These are phyloP conservation scores for Candida manassasensis DNA, from an alignment of 805 yeast species.

Conservation along the genomic window DNA sequence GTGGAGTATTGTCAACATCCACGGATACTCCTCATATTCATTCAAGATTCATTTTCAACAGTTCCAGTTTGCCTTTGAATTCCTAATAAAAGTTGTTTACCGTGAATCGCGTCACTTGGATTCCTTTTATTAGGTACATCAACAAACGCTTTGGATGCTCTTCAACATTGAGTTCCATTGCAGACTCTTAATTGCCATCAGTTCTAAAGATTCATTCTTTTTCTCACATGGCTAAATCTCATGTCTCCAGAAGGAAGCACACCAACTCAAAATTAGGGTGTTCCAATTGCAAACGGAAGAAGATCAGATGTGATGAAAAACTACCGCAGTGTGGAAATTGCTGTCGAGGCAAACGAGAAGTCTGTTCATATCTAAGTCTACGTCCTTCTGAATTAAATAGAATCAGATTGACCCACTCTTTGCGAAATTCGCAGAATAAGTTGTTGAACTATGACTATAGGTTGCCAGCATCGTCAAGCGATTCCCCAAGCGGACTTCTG, in stretches of 20 bases:
- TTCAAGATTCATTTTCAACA: no score
- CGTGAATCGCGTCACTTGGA: no score
- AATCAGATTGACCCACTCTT: constrained; percentile 23
- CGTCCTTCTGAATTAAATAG: constrained; percentile 15
- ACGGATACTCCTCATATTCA: no score
- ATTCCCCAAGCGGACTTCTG: background rate
- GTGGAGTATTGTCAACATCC: no score
- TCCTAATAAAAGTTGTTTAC: no score
- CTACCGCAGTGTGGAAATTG: constrained; percentile 26
- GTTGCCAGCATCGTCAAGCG: constrained; percentile 20
- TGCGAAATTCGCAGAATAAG: constrained; percentile 24
- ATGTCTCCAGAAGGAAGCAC: constrained; percentile 19
- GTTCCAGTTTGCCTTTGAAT: no score
- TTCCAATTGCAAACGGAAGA: constrained; percentile 26
- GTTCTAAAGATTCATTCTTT: background rate
- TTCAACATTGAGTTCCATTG: no score
- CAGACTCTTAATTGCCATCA: no score
- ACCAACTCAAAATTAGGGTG: constrained; percentile 30
- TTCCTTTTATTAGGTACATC: no score
- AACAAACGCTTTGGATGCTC: no score
- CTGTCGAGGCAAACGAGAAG: constrained; percentile 19
- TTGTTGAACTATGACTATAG: constrained; percentile 20
- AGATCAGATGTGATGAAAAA: constrained; percentile 27
- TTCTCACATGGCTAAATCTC: constrained; percentile 1
- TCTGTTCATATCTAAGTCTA: constrained; percentile 23